A percentile compares a stretch with the other conserved stretches of the same genome.
phyloP scores from a whole-genome alignment of 1,139 yeast genomes.

The Spencermartinsiella ligniputridi region DNA sequence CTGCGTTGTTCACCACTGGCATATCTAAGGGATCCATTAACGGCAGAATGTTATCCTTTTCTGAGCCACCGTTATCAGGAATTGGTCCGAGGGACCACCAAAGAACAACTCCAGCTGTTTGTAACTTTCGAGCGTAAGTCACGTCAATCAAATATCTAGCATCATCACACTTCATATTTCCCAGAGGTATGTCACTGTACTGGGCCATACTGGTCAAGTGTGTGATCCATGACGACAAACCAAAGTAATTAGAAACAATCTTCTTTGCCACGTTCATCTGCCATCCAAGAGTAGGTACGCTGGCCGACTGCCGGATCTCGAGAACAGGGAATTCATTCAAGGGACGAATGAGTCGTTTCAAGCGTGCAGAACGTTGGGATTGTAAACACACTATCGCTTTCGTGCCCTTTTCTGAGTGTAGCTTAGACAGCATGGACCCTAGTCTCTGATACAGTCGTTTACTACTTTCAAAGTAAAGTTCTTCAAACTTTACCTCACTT shows the following conservation, averaged over 20 bases:
- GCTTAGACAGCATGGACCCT: slow-evolving; percentile 45
- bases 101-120: slow-evolving; percentile 60
- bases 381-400: slow-evolving; percentile 67
- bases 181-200: slow-evolving; percentile 77
- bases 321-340: slow-evolving; percentile 59
- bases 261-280: slow-evolving; percentile 66
- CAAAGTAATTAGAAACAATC: slow-evolving; percentile 64
- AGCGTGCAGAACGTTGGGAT: slow-evolving; percentile 53
- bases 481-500: slow-evolving; percentile 17
- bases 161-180: slow-evolving; percentile 76
- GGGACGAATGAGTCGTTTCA: slow-evolving; percentile 29
- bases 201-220: slow-evolving; percentile 63
- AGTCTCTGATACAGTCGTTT: slow-evolving; percentile 27
- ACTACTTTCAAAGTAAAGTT: slow-evolving; percentile 12
- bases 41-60: slow-evolving; percentile 48
- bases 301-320: slow-evolving; percentile 40
- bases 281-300: slow-evolving; percentile 84
- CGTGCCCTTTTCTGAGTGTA: slow-evolving; percentile 66
- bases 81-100: slow-evolving; percentile 91
- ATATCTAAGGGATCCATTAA: slow-evolving; percentile 61
- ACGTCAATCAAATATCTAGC: slow-evolving; percentile 78
- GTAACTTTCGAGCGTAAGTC: slow-evolving; percentile 74
- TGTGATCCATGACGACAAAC: slow-evolving; percentile 69
- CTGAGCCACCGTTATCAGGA: slow-evolving; percentile 86
- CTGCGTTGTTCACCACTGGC: slow-evolving; percentile 74